Evolutionary conservation across 73 alveolate genomes (phyloP), one percentile per base, ranked within the genome.

Genomic region (Symbiodinium natans): DNA sequence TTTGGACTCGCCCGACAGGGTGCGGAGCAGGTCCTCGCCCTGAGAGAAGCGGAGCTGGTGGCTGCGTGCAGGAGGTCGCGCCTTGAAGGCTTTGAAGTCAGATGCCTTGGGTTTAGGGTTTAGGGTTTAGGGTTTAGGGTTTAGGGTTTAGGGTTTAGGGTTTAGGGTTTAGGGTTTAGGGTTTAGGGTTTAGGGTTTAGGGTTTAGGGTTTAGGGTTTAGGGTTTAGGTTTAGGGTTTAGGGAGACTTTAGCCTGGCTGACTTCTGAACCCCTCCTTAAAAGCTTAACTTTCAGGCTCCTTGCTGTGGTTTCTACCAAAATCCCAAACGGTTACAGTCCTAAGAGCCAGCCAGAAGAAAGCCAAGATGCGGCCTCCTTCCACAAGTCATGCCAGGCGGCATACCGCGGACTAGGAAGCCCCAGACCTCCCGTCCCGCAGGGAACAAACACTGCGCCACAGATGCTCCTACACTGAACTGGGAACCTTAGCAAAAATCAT

Each of bases 21-120:
- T 90, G 25, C 97, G 97, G 48, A 90, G 88, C 97, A 90, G 29
- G 19, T 90, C 97, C 83, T 90, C 97, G 77, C 97, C 97, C 34
- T 90, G 75, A 29, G 97, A 90, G 39, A 90, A 90, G 38, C 97
- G 43, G 39, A 90, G 77, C 33, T 89, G 96, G 36, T 85, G 89
- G 80, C 39, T 90, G 48, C 87, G 97, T 21, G 77, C 97, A 8
- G 52, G 63, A 4, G 52, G 39, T 41, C 97, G 39, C 31, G 52
- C 25, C 54, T 34, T 11, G 88, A 90, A 90, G 23, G 54, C 52
- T 31, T 31, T 31, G 39, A 29, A 31, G 10, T 90, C 97, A 36
- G 46, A 85, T 48, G 48, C 40, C 74, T 33, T 54, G 33, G 23
- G 8, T 48, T 17, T 48, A 17, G 63, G 17, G 63, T 8, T 48